phyloP scores from a whole-genome alignment of 306 rosid genomes.

The Styphnolobium japonicum region DNA sequence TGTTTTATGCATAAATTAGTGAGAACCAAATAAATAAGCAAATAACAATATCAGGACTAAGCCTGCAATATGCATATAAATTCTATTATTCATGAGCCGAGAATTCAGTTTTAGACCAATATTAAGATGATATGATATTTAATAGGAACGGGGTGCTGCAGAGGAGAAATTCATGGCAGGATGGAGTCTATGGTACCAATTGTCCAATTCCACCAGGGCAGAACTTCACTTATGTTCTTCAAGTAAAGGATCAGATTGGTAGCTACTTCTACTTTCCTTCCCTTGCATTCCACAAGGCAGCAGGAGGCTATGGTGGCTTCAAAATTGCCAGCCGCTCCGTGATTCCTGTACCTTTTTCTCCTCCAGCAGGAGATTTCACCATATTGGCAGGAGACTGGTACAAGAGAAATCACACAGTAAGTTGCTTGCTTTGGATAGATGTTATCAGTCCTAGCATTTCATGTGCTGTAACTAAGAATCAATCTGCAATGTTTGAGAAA shows the following conservation, averaged over 20 bases:
- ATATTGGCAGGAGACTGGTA: conserved; percentile 84
- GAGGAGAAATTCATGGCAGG: conserved; percentile 89
- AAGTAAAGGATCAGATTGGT: conserved; percentile 91
- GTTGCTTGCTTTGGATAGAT: conserved; percentile 19
- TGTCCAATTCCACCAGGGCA: conserved; percentile 87
- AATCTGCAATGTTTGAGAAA: not conserved
- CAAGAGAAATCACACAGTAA: conserved; percentile 74
- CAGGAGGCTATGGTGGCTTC: conserved; percentile 81
- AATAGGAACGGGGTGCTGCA: conserved; percentile 82
- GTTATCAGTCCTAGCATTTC: not conserved
- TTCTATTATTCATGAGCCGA: not conserved
- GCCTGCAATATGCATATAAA: not conserved
- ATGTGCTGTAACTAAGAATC: not conserved
- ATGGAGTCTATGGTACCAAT: conserved; percentile 87
- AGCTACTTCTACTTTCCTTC: conserved; percentile 92
- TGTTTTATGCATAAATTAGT: not conserved
- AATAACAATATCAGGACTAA: not conserved
- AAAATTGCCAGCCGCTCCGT: conserved; percentile 63
- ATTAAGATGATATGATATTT: not conserved
- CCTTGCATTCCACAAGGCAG: conserved; percentile 83
- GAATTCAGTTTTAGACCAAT: not conserved
- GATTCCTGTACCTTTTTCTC: conserved; percentile 77
- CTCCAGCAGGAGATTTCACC: conserved; percentile 79
- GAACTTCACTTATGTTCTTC: conserved; percentile 77
- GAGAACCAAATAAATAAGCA: not conserved